Base-by-base conservation (phyloP, 2,329 filamentous ascomycete species). In the Ophiostoma quercus region DNA sequence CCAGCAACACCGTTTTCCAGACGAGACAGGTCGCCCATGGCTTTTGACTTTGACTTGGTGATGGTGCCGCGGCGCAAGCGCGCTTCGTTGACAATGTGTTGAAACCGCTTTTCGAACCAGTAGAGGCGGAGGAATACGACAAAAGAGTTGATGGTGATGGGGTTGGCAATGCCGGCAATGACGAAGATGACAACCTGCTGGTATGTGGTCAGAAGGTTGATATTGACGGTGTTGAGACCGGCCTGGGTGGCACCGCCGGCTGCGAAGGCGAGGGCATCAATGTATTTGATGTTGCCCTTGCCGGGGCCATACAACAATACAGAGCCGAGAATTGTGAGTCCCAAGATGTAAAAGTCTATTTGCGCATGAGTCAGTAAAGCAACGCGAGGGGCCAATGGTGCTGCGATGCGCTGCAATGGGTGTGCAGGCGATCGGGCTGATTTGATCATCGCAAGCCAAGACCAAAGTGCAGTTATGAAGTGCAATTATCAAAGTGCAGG, bases 71-170 rank as follows among this genome's bases (percentile, higher is more conserved):
- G 87, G 68, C 89, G 82, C 62, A 81, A 83, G 69, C 88, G 87
- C 1, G 91, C 88, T 75, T 96, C 91, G 43, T 84, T 84, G 16
- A 91, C 93, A 73, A 97, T 86, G 75, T 91, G 85, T 77, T 96
- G 91, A 77, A 99, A 98, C 8, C 94, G 88, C 79, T 96, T 97
- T 79, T 99, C 94, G 77, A 99, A 99, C 94, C 94, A 99, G 80
- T 97, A 97, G 1, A 99, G 83, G 34, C 95, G 90, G 16, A 98
- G 84, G 75, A 97, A 94, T 8, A 99, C 95, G 63, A 99, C 92
- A 63, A 87, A 90, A 1, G 91, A 87, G 76, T 96, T 88, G 75
- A 97, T 89, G 66, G 91, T 89, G 72, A 97, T 95, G 0, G 93
- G 93, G 67, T 92, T 96, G 34, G 90, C 88, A 14, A 92, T 75